Conservation (phyloP, 192 early-diverging fungal genomes). For the Backusella circina region DNA sequence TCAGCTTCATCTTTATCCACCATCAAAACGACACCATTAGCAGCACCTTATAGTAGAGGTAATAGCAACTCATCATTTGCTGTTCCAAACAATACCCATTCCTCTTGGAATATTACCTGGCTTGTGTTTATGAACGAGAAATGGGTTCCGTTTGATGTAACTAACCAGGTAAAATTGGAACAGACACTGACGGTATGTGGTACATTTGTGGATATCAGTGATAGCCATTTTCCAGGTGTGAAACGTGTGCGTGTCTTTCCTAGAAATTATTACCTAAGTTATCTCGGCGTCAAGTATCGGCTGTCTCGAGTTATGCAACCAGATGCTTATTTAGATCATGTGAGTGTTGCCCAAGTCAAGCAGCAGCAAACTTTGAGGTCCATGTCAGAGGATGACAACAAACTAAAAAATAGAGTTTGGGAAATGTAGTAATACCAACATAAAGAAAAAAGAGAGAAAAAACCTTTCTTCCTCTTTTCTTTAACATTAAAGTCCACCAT, state of each 20-base stretch:
- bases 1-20: neutral
- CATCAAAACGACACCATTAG: neutral
- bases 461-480: neutral
- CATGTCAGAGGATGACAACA: neutral
- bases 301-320: slow-evolving; percentile 36
- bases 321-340: slow-evolving; percentile 32
- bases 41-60: neutral
- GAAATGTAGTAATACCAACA: slow-evolving; percentile 3
- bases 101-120: slow-evolving; percentile 25
- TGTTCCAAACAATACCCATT: neutral
- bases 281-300: slow-evolving; percentile 36
- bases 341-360: slow-evolving; percentile 8
- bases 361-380: neutral
- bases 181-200: slow-evolving; percentile 29
- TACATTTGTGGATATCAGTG: slow-evolving; percentile 34
- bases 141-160: slow-evolving; percentile 32
- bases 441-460: neutral
- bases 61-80: neutral
- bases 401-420: neutral
- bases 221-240: slow-evolving; percentile 29
- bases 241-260: slow-evolving; percentile 35
- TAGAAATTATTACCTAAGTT: slow-evolving; percentile 30
- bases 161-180: slow-evolving; percentile 29
- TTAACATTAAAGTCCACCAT: neutral
- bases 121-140: slow-evolving; percentile 30